phyloP scores from a whole-genome alignment of 306 rosid species.

The Acacia confusa region DNA sequence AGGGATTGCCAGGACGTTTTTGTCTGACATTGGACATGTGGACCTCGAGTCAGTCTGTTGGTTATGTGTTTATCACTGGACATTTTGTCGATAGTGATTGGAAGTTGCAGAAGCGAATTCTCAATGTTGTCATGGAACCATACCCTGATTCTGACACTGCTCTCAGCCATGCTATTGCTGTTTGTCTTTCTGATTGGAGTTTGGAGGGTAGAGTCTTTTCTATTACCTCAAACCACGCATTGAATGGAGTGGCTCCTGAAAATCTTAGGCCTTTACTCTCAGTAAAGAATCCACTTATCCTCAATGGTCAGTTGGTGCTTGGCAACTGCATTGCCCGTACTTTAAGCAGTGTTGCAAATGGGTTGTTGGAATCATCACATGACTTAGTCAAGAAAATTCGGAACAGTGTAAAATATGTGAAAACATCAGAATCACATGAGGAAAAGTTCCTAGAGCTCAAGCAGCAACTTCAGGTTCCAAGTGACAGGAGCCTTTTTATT shows the following conservation, averaged over 20 bases:
- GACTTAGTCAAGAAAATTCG: slow-evolving; percentile 63
- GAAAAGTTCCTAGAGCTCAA: slow-evolving; percentile 83
- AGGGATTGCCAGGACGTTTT: slow-evolving; percentile 77
- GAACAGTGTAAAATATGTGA: slow-evolving; percentile 85
- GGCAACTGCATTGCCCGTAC: slow-evolving; percentile 83
- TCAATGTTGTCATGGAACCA: slow-evolving; percentile 96
- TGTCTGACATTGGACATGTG: slow-evolving; percentile 86
- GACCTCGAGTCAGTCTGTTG: slow-evolving; percentile 81
- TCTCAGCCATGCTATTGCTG: slow-evolving; percentile 83
- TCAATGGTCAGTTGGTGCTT: slow-evolving; percentile 78
- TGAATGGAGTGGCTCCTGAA: slow-evolving; percentile 59
- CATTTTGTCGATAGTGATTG: slow-evolving; percentile 88
- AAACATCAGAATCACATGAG: slow-evolving; percentile 84
- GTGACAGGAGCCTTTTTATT: slow-evolving; percentile 68
- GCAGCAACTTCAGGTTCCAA: slow-evolving; percentile 89
- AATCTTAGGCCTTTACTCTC: slow-evolving; percentile 78
- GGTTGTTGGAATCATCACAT: slow-evolving; percentile 53
- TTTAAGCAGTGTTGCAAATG: slow-evolving; percentile 69
- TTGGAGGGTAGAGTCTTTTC: slow-evolving; percentile 82
- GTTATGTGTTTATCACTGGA: slow-evolving; percentile 87
- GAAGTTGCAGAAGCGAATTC: slow-evolving; percentile 81
- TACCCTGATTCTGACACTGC: slow-evolving; percentile 80
- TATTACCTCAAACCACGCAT: slow-evolving; percentile 52
- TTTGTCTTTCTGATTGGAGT: slow-evolving; percentile 89
- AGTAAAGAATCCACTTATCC: slow-evolving; percentile 75